Evolutionary conservation across 345 rosid genomes (phyloP).

Genomic region (Sonneratia alba): DNA sequence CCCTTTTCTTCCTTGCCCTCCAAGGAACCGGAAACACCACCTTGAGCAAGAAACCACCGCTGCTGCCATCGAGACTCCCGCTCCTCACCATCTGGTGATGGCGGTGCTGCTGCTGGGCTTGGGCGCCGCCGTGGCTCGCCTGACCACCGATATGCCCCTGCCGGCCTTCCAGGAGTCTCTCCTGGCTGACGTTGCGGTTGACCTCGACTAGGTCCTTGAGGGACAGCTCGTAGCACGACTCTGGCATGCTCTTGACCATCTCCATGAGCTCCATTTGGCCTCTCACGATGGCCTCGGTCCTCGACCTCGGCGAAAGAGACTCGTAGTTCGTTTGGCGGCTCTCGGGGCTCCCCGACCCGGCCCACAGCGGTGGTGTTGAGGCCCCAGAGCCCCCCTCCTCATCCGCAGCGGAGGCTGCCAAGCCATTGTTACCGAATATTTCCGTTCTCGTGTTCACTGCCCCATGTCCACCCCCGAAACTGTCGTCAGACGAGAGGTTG

Average conservation of each 20-base stretch:
- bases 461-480: background rate
- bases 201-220: constrained; percentile 70
- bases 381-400: constrained; percentile 35
- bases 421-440: constrained; percentile 2
- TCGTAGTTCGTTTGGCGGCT: constrained; percentile 32
- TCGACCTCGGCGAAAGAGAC: constrained; percentile 58
- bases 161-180: constrained; percentile 2
- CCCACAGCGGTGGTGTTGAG: constrained; percentile 64
- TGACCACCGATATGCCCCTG: constrained; percentile 11
- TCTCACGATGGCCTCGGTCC: constrained; percentile 63
- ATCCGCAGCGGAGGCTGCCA: background rate
- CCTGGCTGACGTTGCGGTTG: constrained; percentile 1
- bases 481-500: background rate
- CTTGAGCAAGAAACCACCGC: constrained; percentile 56
- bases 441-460: constrained; percentile 6
- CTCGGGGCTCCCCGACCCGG: constrained; percentile 29
- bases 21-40: constrained; percentile 43
- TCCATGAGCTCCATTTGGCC: constrained; percentile 93
- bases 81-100: constrained; percentile 18
- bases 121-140: background rate
- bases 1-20: constrained; percentile 1
- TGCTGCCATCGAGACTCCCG: constrained; percentile 21
- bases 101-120: background rate
- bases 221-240: constrained; percentile 79
- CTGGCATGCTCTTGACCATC: constrained; percentile 82